Conservation (phyloP, 164 flowering plant species). For the Taxillus chinensis region DNA sequence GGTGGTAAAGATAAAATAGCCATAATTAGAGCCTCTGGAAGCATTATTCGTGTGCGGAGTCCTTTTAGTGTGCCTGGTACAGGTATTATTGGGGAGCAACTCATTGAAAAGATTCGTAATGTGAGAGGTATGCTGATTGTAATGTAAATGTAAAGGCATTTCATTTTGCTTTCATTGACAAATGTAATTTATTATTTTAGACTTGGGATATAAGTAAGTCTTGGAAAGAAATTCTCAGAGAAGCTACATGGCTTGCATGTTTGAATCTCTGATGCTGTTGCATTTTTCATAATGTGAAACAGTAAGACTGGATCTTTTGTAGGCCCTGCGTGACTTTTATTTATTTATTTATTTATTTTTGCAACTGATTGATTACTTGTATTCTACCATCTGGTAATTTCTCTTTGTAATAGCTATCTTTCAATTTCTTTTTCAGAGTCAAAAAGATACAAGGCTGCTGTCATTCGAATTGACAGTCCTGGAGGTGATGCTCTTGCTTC, state of each 20-base stretch:
- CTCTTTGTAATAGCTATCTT: background rate
- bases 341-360: too few species aligned
- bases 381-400: background rate
- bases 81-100: slow-evolving; percentile 64
- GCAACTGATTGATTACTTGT: background rate
- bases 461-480: slow-evolving; percentile 91
- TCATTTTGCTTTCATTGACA: too few species aligned
- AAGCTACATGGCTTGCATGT: too few species aligned
- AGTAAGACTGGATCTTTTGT: too few species aligned
- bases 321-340: too few species aligned
- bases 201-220: too few species aligned
- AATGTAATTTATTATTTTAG: too few species aligned
- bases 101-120: slow-evolving; percentile 56
- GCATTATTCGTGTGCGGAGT: slow-evolving; percentile 70
- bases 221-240: too few species aligned
- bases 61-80: slow-evolving; percentile 50
- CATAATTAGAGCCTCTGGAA: slow-evolving; percentile 85
- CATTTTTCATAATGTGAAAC: too few species aligned
- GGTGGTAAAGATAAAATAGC: slow-evolving; percentile 73
- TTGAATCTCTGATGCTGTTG: too few species aligned
- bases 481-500: slow-evolving; percentile 99
- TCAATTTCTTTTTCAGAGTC: slow-evolving; percentile 44
- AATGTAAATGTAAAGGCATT: too few species aligned
- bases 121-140: slow-evolving; percentile 31
- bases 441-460: slow-evolving; percentile 68